Base-by-base conservation (phyloP, 345 rosid genomes). In the Euclidium syriacum region DNA sequence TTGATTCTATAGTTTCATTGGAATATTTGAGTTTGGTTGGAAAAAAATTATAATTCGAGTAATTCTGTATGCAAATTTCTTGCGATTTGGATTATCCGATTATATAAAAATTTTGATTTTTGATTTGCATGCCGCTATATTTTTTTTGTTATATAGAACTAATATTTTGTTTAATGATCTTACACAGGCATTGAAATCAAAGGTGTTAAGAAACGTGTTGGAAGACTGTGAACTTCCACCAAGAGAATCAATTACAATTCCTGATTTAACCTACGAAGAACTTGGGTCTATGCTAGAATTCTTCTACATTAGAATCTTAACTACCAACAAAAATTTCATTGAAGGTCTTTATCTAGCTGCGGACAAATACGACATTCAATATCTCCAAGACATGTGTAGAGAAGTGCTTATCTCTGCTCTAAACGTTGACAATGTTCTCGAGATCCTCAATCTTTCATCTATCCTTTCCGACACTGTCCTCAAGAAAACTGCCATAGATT, bases 201-300 rank as follows among this genome's bases (percentile, higher is more conserved):
- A 61, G 12, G 65, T 60, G 32, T 44, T 44, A 29, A 60, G 52
- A 33, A 10, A 44, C 23, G 46, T 60, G 43, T 60, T 60, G 52
- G 65, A n/a, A n/a, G n/a, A 44, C 2, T 18, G 64, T 52, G 36
- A 59, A 29, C 10, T 12, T 30, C 43, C 52, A 22, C 48, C n/a
- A n/a, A n/a, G 35, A 2, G 53, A 60, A 32, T 43, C 53, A 34
- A 43, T 60, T 23, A 39, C 38, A 9, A 57, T 57, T 12, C 36
- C 34, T 40, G 49, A 57, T 8, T 10, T 57, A 15, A 57, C 36
- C 49, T 57, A 39, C 12, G 49, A 29, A 25, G 36, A 39, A 40
- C 49, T 57, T 11, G 10, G 16, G 17, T 10, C 36, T 16, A 36
- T 57, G 36, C 36, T 40, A 39, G 38, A 40, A 5, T 40, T 57